Evolutionary conservation across 371 early-diverging fungal genomes (phyloP).

Genomic region (Mortierella sp.): DNA sequence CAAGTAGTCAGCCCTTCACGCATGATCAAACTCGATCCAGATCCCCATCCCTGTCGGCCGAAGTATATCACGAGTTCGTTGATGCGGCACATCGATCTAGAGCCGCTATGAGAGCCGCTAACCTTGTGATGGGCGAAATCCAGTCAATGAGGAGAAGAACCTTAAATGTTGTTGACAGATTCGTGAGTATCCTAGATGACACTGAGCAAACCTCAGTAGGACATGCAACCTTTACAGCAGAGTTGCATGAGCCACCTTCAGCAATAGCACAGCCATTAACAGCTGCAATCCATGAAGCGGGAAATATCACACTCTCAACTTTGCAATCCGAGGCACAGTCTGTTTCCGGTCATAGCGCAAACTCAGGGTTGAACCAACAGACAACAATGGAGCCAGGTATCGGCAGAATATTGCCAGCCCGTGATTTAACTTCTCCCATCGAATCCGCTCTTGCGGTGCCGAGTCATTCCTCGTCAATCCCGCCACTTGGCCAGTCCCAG

Average conservation of each 20-base stretch:
- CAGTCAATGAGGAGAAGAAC: constrained; percentile 1
- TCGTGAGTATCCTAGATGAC: neutral
- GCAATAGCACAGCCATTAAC: neutral
- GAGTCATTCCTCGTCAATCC: neutral
- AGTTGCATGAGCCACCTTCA: neutral
- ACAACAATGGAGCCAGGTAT: neutral
- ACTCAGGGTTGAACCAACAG: neutral
- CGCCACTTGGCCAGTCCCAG: neutral
- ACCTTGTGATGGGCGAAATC: neutral
- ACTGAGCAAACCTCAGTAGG: neutral
- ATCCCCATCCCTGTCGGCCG: neutral
- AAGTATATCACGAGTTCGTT: neutral
- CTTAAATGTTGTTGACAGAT: neutral
- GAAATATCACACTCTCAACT: neutral
- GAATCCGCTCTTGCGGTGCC: neutral
- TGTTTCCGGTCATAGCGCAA: neutral
- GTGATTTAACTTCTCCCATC: neutral
- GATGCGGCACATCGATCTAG: neutral
- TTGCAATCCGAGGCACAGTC: neutral
- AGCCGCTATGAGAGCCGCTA: neutral
- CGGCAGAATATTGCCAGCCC: neutral
- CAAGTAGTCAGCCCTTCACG: neutral
- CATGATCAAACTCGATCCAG: neutral
- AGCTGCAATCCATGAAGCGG: neutral
- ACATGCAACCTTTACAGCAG: neutral